Evolutionary conservation across 805 yeast genomes (phyloP), one percentile per base, ranked within the genome.

Genomic region (Monosporozyma aquatica): DNA sequence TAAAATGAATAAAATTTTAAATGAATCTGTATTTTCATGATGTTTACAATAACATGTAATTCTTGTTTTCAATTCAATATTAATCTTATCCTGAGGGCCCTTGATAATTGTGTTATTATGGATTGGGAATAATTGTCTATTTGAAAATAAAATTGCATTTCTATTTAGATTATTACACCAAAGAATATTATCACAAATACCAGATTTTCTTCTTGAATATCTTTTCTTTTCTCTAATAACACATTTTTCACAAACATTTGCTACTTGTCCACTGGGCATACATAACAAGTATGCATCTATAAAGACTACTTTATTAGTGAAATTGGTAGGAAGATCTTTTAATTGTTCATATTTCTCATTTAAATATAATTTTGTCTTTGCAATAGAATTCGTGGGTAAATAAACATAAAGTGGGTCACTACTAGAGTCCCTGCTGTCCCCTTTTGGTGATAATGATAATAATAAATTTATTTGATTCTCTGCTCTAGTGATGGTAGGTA

Each of bases 41-140:
- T 92, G 98, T 50, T 97, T 78, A 65, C 97, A 92, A 60, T 92
- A 90, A 62, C 98, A 90, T 8, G 90, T 90, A 29, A 92, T 77
- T 63, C 98, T 76, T 17, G 95, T 68, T 17, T 75, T 74, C 4
- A 78, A 59, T 39, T 72, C 77, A 14, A 76, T 54, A 28, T 53
- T 55, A 36, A 66, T 67, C 11, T 39, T 22, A 17, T 35, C 26
- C 8, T 6, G 10, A 10, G 23, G 18, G 13, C 11, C 22, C 6
- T 28, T 11, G 5, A n/a, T 8, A 2, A 11, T 9, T 13, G 25
- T 35, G 18, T 9, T n/a, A 5, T 96, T 90, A 63, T 90, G 97
- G 6, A 90, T 74, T 13, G 95, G 86, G 52, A 78, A 78, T 18
- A 92, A 73, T 63, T 90, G 97, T 55, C 85, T 83, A 64, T 95